A percentile compares a stretch with the other conserved stretches of the same genome.
These are phyloP conservation scores for Trichoderma citrinoviride DNA, from an alignment of 2,329 filamentous ascomycete species.

Conservation along the genomic window DNA sequence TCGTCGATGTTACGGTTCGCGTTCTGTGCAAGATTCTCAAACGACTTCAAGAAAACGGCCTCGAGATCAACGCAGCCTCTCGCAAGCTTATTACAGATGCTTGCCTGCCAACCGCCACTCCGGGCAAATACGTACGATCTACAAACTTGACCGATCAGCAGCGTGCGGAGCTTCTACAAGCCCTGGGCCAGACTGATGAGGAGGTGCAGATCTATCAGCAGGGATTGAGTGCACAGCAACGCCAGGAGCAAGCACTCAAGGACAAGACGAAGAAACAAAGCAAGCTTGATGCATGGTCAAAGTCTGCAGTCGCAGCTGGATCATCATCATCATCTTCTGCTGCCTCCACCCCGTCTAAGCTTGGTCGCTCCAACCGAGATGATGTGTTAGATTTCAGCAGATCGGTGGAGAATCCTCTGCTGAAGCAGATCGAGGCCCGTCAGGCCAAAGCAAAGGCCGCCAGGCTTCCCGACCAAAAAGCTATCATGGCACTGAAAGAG, in stretches of 20 bases:
- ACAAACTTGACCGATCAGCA: constrained; percentile 82
- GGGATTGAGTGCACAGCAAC: constrained; percentile 32
- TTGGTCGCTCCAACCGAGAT: constrained; percentile 43
- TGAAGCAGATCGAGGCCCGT: constrained; percentile 47
- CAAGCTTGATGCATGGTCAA: constrained; percentile 61
- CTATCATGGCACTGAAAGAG: constrained; percentile 57
- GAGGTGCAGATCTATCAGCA: constrained; percentile 49
- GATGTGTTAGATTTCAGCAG: constrained; percentile 47
- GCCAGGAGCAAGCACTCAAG: constrained; percentile 28
- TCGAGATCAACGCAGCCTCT: constrained; percentile 64
- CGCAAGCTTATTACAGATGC: constrained; percentile 63
- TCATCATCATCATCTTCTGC: constrained; percentile 19
- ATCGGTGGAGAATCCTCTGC: constrained; percentile 46
- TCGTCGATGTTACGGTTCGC: constrained; percentile 77
- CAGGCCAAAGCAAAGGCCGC: constrained; percentile 31
- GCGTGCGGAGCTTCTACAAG: constrained; percentile 74
- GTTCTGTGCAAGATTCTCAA: constrained; percentile 81
- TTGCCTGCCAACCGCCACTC: constrained; percentile 54
- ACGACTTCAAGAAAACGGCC: constrained; percentile 72
- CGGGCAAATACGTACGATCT: constrained; percentile 58
- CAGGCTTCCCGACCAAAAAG: constrained; percentile 37
- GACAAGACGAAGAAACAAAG: constrained; percentile 54
- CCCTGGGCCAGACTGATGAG: constrained; percentile 58
- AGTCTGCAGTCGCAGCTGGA: constrained; percentile 41
- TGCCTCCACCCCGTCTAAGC: constrained; percentile 25